Evolutionary conservation across 306 rosid genomes (phyloP).

Genomic region (Biancaea sappan): DNA sequence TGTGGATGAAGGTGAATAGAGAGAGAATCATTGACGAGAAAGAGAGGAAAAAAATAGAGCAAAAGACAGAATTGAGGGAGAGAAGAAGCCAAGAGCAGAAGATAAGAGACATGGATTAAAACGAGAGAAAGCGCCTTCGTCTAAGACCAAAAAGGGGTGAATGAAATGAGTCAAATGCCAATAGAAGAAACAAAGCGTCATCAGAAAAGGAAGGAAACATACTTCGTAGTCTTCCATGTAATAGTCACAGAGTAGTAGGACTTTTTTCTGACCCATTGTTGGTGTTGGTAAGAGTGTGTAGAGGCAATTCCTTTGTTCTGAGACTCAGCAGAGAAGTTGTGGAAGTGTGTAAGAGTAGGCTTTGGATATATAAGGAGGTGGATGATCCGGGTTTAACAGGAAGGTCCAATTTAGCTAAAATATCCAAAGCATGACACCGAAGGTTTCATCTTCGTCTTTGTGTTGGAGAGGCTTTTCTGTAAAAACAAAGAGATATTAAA

Average conservation of each 20-base stretch:
- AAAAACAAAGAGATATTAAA: not conserved
- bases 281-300: not conserved
- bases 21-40: too few relatives aligned
- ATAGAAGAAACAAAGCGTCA: not conserved
- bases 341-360: not conserved
- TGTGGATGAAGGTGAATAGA: too few relatives aligned
- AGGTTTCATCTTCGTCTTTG: not conserved
- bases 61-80: too few relatives aligned
- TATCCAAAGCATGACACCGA: not conserved
- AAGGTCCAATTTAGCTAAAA: not conserved
- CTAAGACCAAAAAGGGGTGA: not conserved
- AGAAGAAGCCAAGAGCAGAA: too few relatives aligned
- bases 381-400: not conserved
- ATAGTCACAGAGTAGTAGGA: conserved; percentile 80
- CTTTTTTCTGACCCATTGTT: conserved; percentile 50
- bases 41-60: too few relatives aligned
- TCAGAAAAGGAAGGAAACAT: not conserved
- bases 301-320: not conserved
- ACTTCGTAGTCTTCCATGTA: conserved; percentile 89
- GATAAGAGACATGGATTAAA: too few relatives aligned
- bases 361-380: not conserved
- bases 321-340: not conserved
- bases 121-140: too few relatives aligned
- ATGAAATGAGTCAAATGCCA: not conserved
- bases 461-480: not conserved